Conservation (phyloP, 1,284 basidiomycete species). For the Ganoderma multipileum region DNA sequence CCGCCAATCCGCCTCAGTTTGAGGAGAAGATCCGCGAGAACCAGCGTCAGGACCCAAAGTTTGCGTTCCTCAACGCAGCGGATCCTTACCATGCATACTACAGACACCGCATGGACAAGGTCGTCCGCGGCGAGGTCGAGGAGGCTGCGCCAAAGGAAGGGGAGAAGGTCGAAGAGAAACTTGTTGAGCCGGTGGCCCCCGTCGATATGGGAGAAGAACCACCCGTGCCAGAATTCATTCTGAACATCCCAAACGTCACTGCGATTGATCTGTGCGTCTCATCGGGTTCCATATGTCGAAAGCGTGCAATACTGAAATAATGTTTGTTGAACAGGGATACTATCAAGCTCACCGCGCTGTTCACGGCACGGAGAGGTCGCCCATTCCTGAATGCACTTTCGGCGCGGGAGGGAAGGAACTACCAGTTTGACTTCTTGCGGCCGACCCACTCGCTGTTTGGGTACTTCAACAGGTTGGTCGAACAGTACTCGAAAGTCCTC, state of each 20-base stretch:
- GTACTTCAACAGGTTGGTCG: constrained; percentile 97
- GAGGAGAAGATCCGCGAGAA: constrained; percentile 96
- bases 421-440: constrained; percentile 97
- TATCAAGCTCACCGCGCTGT: constrained; percentile 94
- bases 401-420: constrained; percentile 91
- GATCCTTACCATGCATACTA: constrained; percentile 99
- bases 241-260: constrained; percentile 90
- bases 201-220: constrained; percentile 82
- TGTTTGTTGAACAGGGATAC: constrained; percentile 65
- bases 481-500: constrained; percentile 94
- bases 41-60: constrained; percentile 94
- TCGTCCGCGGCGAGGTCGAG: constrained; percentile 76
- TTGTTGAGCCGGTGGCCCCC: constrained; percentile 39
- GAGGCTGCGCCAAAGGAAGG: constrained; percentile 55
- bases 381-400: constrained; percentile 88
- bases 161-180: constrained; percentile 46
- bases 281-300: neutral
- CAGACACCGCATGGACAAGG: constrained; percentile 84
- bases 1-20: constrained; percentile 87
- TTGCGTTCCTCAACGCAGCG: constrained; percentile 93
- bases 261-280: constrained; percentile 86
- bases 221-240: constrained; percentile 82
- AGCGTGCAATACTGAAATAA: constrained; percentile 27
- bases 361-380: constrained; percentile 92
- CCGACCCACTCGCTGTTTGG: constrained; percentile 96